Percentiles rank a stretch among this genome's conserved stretches.
Conservation (phyloP, 306 rosid species). For the Canavalia ensiformis region DNA sequence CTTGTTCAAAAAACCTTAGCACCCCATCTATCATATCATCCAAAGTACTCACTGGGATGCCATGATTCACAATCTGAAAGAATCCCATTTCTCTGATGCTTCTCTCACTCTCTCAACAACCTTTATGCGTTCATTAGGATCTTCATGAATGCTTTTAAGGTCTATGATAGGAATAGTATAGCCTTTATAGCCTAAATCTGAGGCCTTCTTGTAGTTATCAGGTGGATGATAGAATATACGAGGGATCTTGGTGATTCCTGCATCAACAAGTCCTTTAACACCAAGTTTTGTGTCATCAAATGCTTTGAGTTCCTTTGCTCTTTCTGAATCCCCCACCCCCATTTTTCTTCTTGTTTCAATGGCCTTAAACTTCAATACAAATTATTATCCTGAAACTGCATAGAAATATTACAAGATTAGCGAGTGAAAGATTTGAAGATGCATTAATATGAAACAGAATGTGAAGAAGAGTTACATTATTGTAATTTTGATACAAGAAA, state of each 20-base stretch:
- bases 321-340: conserved; percentile 35
- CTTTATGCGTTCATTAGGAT: conserved; percentile 12
- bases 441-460: not conserved
- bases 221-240: conserved; percentile 54
- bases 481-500: not conserved
- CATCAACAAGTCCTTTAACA: conserved; percentile 77
- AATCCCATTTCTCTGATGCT: conserved; percentile 62
- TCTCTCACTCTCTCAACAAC: conserved; percentile 40
- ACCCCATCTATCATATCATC: conserved; percentile 52
- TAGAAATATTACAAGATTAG: not conserved
- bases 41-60: conserved; percentile 44
- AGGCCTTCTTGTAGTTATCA: conserved; percentile 13
- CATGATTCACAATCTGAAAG: conserved; percentile 65
- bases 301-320: conserved; percentile 54
- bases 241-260: conserved; percentile 65
- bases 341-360: not conserved
- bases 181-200: conserved; percentile 8
- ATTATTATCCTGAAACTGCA: not conserved
- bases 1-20: conserved; percentile 56
- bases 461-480: not conserved
- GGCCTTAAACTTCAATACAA: not conserved
- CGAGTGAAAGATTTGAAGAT: not conserved
- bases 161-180: conserved; percentile 53
- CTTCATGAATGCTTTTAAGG: conserved; percentile 1
- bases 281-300: conserved; percentile 68